Conservation (phyloP, 1,139 yeast species). For the Geotrichum klebahnii region DNA sequence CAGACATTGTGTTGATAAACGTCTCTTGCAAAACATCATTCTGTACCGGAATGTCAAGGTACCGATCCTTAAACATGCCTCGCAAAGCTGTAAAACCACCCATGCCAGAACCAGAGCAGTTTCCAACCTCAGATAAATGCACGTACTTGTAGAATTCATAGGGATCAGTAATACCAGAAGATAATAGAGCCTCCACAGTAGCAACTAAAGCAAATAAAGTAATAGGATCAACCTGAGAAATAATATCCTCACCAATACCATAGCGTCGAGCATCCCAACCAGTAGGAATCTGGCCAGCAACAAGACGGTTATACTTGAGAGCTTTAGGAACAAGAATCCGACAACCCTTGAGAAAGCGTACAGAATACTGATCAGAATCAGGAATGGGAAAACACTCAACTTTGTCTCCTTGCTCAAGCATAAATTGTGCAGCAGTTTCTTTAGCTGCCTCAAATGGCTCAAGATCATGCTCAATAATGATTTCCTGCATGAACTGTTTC, state of each 20-base stretch:
- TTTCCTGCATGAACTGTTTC: slow-evolving; percentile 90
- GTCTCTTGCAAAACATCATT: slow-evolving; percentile 96
- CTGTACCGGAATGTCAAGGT: slow-evolving; percentile 86
- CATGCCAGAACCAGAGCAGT: slow-evolving; percentile 99
- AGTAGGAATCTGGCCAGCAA: slow-evolving; percentile 97
- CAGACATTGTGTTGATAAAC: slow-evolving; percentile 96
- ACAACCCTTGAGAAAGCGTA: slow-evolving; percentile 87
- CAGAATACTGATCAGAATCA: slow-evolving; percentile 88
- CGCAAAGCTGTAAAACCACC: slow-evolving; percentile 96
- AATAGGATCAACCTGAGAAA: slow-evolving; percentile 91
- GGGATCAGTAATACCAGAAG: slow-evolving; percentile 96
- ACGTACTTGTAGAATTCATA: slow-evolving; percentile 96
- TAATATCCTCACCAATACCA: slow-evolving; percentile 91
- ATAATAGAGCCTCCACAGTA: slow-evolving; percentile 86
- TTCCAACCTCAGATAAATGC: slow-evolving; percentile 96
- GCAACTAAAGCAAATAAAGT: slow-evolving; percentile 89
- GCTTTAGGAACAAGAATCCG: slow-evolving; percentile 91
- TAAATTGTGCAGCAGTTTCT: slow-evolving; percentile 92
- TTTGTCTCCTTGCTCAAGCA: slow-evolving; percentile 87
- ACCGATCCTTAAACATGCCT: slow-evolving; percentile 97
- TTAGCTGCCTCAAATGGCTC: slow-evolving; percentile 93
- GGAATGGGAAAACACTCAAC: slow-evolving; percentile 88
- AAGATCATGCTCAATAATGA: slow-evolving; percentile 90
- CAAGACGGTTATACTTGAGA: slow-evolving; percentile 86
- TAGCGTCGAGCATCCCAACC: slow-evolving; percentile 96